phyloP scores from a whole-genome alignment of 306 rosid genomes.

The Boehmeria nivea region DNA sequence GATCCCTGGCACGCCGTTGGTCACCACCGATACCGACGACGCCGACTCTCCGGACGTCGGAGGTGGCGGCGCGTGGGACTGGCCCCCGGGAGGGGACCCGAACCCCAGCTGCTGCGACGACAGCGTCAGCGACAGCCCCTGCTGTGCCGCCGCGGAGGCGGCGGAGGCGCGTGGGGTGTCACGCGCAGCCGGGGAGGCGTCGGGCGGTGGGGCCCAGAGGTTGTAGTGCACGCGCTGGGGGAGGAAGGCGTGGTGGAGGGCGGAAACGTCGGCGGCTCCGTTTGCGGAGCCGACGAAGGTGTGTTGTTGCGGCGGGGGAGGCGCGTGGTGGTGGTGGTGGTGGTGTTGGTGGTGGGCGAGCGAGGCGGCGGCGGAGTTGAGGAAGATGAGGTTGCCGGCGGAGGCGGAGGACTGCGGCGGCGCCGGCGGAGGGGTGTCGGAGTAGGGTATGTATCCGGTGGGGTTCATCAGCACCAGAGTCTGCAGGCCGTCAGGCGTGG shows the following conservation, averaged over 20 bases:
- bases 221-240: slow-evolving; percentile 52
- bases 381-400: slow-evolving; percentile 22
- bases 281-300: slow-evolving; percentile 24
- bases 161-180: slow-evolving; percentile 44
- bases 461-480: slow-evolving; percentile 91
- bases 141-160: slow-evolving; percentile 1
- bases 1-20: slow-evolving; percentile 66
- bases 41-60: slow-evolving; percentile 45
- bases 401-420: slow-evolving; percentile 41
- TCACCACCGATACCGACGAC: slow-evolving; percentile 54
- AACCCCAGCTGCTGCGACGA: slow-evolving; percentile 66
- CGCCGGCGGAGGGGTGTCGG: slow-evolving; percentile 65
- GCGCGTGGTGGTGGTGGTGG: slow-evolving; percentile 42
- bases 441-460: slow-evolving; percentile 55
- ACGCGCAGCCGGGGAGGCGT: slow-evolving; percentile 62
- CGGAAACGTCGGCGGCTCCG: slow-evolving; percentile 34
- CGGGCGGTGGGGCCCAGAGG: slow-evolving; percentile 56
- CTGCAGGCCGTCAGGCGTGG: slow-evolving; percentile 58
- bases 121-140: slow-evolving; percentile 59
- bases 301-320: slow-evolving; percentile 44
- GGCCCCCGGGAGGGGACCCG: slow-evolving; percentile 49
- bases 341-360: slow-evolving; percentile 20
- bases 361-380: slow-evolving; percentile 34
- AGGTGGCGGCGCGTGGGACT: slow-evolving; percentile 23
- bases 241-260: slow-evolving; percentile 84